Percentiles rank a stretch among this genome's conserved stretches.
Conservation (phyloP, 345 rosid species). For the Salix koriyanagi region DNA sequence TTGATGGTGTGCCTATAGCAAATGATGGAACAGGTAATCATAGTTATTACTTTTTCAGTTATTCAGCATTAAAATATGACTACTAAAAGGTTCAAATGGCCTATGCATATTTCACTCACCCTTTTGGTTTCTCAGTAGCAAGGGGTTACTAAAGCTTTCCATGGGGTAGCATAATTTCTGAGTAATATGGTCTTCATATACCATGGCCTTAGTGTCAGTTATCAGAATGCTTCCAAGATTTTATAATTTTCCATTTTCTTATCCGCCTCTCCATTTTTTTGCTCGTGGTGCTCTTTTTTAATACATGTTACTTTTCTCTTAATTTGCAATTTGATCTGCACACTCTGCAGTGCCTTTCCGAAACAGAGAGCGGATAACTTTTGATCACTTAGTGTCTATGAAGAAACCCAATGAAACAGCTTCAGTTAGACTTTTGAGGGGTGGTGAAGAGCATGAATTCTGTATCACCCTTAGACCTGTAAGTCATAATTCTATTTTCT, state of each 20-base stretch:
- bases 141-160: neutral
- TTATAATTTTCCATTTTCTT: neutral
- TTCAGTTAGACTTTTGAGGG: constrained; percentile 58
- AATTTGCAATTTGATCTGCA: constrained; percentile 5
- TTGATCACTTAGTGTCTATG: constrained; percentile 86
- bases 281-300: neutral
- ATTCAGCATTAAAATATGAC: neutral
- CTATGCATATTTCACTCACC: neutral
- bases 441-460: constrained; percentile 56
- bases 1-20: constrained; percentile 78
- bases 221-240: neutral
- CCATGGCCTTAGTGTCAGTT: neutral
- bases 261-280: neutral
- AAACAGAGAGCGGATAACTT: constrained; percentile 78
- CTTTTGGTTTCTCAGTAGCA: neutral
- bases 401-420: constrained; percentile 78
- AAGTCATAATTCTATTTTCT: constrained; percentile 33
- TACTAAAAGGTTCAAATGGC: neutral
- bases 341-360: constrained; percentile 69
- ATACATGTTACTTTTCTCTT: neutral
- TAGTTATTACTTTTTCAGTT: neutral
- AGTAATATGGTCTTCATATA: neutral
- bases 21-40: constrained; percentile 79
- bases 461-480: constrained; percentile 57
- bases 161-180: neutral